Percentiles rank a stretch among this genome's conserved stretches.
Evolutionary conservation across 805 yeast genomes (phyloP).

Genomic region (Tetrapisispora namnaoensis): DNA sequence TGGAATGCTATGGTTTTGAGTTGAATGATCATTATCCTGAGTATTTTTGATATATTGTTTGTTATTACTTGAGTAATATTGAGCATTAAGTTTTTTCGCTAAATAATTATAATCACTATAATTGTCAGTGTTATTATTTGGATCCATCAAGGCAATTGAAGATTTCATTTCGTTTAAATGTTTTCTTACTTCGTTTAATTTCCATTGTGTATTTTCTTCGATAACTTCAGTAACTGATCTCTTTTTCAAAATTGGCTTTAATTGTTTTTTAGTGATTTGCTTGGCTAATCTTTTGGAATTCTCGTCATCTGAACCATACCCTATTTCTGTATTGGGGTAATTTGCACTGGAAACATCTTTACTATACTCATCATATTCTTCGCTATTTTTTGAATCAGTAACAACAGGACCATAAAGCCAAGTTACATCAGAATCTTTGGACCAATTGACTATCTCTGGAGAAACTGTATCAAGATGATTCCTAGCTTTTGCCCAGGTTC

Average conservation of each 20-base stretch:
- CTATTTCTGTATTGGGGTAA: constrained; percentile 10
- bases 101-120: constrained; percentile 28
- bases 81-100: constrained; percentile 31
- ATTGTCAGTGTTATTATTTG: constrained; percentile 12
- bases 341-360: neutral
- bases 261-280: constrained; percentile 12
- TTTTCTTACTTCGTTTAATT: constrained; percentile 46
- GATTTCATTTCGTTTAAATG: constrained; percentile 35
- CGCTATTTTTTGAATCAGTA: constrained; percentile 8
- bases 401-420: constrained; percentile 90
- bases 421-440: constrained; percentile 91
- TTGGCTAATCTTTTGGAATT: constrained; percentile 23
- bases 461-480: constrained; percentile 68
- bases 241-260: constrained; percentile 83
- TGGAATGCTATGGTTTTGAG: neutral
- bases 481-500: constrained; percentile 95
- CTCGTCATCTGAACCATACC: constrained; percentile 35
- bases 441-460: constrained; percentile 92
- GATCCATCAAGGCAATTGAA: constrained; percentile 18
- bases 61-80: constrained; percentile 14
- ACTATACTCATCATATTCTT: neutral
- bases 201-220: constrained; percentile 31
- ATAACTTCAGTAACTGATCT: constrained; percentile 74
- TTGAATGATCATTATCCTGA: neutral
- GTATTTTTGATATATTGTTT: neutral